Percentiles rank a stretch among this genome's conserved stretches.
These are phyloP conservation scores for Stemphylium lycopersici DNA, from an alignment of 2,329 filamentous ascomycete genomes.

Conservation along the genomic window DNA sequence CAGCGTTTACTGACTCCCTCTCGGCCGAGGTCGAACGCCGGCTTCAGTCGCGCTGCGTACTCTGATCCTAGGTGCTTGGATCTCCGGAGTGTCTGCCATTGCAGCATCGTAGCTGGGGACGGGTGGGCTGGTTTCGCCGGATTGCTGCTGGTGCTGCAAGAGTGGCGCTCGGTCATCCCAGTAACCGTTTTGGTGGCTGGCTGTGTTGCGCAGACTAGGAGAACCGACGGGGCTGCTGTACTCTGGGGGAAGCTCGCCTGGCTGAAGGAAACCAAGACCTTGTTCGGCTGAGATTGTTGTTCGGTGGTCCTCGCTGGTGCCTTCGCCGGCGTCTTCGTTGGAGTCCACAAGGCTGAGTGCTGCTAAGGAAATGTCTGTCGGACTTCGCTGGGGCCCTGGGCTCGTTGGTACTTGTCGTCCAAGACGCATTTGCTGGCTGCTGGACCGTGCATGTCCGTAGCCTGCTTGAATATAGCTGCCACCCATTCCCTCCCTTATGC, in stretches of 20 bases:
- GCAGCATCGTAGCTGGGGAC: constrained; percentile 86
- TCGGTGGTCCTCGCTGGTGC: constrained; percentile 60
- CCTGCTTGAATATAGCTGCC: constrained; percentile 55
- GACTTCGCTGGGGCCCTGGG: constrained; percentile 86
- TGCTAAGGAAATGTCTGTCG: constrained; percentile 93
- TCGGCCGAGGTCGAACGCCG: constrained; percentile 18
- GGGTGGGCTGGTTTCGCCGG: constrained; percentile 58
- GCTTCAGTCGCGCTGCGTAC: constrained; percentile 36
- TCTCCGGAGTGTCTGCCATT: constrained; percentile 67
- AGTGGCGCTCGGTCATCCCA: constrained; percentile 60
- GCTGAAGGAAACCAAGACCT: constrained; percentile 44
- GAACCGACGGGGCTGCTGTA: constrained; percentile 54
- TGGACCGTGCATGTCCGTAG: constrained; percentile 70
- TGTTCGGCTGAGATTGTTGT: constrained; percentile 30
- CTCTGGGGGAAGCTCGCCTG: constrained; percentile 55
- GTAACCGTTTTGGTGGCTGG: constrained; percentile 41
- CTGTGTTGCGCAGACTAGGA: constrained; percentile 62
- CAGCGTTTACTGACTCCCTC: not conserved
- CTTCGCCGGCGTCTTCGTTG: constrained; percentile 73
- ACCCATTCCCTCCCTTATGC: constrained; percentile 59
- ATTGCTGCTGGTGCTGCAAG: constrained; percentile 33
- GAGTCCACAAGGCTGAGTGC: constrained; percentile 76
- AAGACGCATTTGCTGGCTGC: constrained; percentile 79
- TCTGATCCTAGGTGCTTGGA: constrained; percentile 30
- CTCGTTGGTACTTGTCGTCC: constrained; percentile 72